phyloP scores from a whole-genome alignment of 169 alveolate genomes.

The Miamiensis avidus region DNA sequence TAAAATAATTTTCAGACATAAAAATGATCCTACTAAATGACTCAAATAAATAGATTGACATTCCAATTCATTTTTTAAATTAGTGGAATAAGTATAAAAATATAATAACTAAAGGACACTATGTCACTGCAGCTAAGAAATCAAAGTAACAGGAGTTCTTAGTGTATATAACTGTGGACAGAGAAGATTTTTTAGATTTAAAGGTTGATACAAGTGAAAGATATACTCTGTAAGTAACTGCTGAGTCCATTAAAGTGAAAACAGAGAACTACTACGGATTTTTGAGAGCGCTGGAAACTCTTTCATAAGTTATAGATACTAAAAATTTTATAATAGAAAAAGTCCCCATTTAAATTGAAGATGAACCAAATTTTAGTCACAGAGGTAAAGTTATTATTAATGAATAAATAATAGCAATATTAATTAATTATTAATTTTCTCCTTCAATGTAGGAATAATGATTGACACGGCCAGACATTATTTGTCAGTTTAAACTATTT shows the following conservation, averaged over 20 bases:
- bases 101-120: no score
- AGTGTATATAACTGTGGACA: no score
- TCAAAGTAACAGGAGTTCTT: no score
- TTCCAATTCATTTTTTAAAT: no score
- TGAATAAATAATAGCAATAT: neutral
- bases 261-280: constrained; percentile 40
- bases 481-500: constrained; percentile 19
- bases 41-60: no score
- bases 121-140: no score
- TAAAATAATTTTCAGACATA: no score
- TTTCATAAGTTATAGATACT: constrained; percentile 17
- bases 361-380: constrained; percentile 25
- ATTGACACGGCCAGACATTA: constrained; percentile 41
- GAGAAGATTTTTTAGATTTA: no score
- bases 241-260: neutral
- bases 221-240: neutral
- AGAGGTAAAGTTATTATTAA: constrained; percentile 26
- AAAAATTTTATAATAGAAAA: constrained; percentile 6
- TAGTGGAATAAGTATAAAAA: no score
- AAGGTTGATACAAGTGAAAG: neutral
- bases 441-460: constrained; percentile 29
- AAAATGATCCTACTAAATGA: no score
- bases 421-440: no score
- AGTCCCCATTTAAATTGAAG: constrained; percentile 31
- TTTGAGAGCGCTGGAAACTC: constrained; percentile 39